phyloP scores from a whole-genome alignment of 1,284 basidiomycete genomes.

The Ganoderma lucidum region DNA sequence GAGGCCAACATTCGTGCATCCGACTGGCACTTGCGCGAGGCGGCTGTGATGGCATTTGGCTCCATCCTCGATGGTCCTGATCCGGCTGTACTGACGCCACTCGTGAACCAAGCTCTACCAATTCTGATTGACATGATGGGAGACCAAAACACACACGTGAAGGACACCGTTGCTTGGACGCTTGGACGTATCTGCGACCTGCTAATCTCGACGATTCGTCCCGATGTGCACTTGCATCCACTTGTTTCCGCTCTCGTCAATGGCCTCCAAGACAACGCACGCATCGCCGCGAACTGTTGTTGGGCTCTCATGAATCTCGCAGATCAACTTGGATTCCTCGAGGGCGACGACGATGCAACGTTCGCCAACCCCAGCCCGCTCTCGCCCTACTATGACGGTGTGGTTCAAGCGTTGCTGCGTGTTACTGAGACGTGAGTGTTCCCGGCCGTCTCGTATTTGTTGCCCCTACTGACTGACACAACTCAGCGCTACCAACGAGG shows the following conservation, averaged over 20 bases:
- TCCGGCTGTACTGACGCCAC: slow-evolving; percentile 84
- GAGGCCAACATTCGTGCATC: slow-evolving; percentile 92
- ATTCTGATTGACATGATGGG: slow-evolving; percentile 96
- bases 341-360: slow-evolving; percentile 62
- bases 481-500: slow-evolving; percentile 83
- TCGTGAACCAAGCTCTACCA: slow-evolving; percentile 94
- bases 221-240: slow-evolving; percentile 88
- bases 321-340: slow-evolving; percentile 77
- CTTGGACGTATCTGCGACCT: slow-evolving; percentile 95
- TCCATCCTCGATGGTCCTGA: slow-evolving; percentile 98
- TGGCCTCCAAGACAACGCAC: slow-evolving; percentile 84
- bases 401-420: slow-evolving; percentile 83
- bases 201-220: slow-evolving; percentile 87
- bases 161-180: slow-evolving; percentile 99
- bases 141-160: slow-evolving; percentile 87
- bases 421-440: slow-evolving; percentile 83
- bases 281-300: slow-evolving; percentile 95
- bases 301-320: slow-evolving; percentile 97
- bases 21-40: slow-evolving; percentile 97
- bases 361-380: slow-evolving; percentile 72
- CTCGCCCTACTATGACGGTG: slow-evolving; percentile 90
- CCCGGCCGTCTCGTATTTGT: slow-evolving; percentile 5
- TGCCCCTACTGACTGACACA: slow-evolving; percentile 24
- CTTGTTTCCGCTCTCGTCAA: slow-evolving; percentile 87
- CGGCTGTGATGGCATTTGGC: slow-evolving; percentile 98